These are phyloP conservation scores for Akanthomyces dipterigenus DNA, from an alignment of 2,329 filamentous ascomycete species.

Conservation along the genomic window DNA sequence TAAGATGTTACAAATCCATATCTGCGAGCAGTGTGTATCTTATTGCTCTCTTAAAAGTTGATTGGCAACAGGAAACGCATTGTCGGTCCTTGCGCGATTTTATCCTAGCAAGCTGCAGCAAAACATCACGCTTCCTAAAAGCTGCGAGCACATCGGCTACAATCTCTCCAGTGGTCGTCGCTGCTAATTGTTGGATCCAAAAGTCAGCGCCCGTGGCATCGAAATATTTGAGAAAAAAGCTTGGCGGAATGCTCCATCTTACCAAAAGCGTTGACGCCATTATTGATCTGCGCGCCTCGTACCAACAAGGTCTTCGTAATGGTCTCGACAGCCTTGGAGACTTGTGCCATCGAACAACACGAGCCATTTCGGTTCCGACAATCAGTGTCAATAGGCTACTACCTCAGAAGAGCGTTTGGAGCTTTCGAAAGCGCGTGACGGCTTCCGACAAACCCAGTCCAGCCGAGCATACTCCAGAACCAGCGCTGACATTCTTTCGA, in stretches of 20 bases:
- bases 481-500: slow-evolving; percentile 14
- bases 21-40: neutral
- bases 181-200: neutral
- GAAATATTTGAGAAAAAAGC: neutral
- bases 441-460: slow-evolving; percentile 17
- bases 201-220: neutral
- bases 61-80: slow-evolving; percentile 1
- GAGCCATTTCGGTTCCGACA: slow-evolving; percentile 46
- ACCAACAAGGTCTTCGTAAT: slow-evolving; percentile 40
- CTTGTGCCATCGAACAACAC: slow-evolving; percentile 40
- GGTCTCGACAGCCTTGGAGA: slow-evolving; percentile 42
- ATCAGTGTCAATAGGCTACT: slow-evolving; percentile 48
- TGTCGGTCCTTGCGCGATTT: no score
- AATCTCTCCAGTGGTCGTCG: no score
- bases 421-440: slow-evolving; percentile 33
- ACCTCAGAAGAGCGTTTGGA: slow-evolving; percentile 44
- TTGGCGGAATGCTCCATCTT: neutral
- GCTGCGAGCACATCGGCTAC: no score
- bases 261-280: neutral
- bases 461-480: slow-evolving; percentile 20
- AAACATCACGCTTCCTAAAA: no score
- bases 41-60: neutral
- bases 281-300: neutral
- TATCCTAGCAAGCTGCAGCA: no score
- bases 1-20: neutral